Evolutionary conservation across 495 filamentous ascomycete species (phyloP).

Genomic region (Parathielavia hyrcaniae): DNA sequence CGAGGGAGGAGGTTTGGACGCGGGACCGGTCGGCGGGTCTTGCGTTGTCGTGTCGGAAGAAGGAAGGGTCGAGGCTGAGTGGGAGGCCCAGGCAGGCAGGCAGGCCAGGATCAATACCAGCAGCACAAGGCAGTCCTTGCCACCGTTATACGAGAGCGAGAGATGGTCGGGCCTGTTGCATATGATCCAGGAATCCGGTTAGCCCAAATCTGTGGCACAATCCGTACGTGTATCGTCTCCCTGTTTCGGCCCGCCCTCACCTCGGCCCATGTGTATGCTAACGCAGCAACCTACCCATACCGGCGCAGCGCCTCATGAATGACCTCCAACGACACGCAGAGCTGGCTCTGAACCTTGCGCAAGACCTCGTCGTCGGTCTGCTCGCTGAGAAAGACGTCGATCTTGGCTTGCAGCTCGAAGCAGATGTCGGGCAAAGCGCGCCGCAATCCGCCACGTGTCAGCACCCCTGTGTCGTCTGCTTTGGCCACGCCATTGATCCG

Average conservation of each 20-base stretch:
- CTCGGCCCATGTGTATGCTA: constrained; percentile 3
- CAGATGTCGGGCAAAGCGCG: constrained; percentile 28
- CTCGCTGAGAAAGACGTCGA: constrained; percentile 63
- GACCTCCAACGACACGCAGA: constrained; percentile 60
- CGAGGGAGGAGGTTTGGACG: constrained; percentile 30
- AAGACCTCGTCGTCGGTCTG: constrained; percentile 50
- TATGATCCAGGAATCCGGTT: background rate
- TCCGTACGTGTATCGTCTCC: too few species aligned
- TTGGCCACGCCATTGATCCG: constrained; percentile 11
- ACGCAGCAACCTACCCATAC: constrained; percentile 53
- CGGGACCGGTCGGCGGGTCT: background rate
- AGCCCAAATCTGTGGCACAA: too few species aligned
- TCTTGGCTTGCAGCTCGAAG: constrained; percentile 50
- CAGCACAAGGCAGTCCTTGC: constrained; percentile 94
- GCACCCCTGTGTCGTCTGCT: background rate
- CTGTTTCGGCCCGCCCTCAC: constrained; percentile 12
- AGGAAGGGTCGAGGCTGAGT: constrained; percentile 13
- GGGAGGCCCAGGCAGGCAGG: constrained; percentile 42
- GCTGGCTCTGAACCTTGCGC: constrained; percentile 64
- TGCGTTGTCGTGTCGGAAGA: background rate
- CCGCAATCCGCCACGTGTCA: background rate
- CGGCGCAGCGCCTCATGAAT: constrained; percentile 61
- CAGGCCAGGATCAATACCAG: constrained; percentile 80
- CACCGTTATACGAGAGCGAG: constrained; percentile 93
- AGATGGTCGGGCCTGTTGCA: constrained; percentile 63